Conservation (phyloP, 495 filamentous ascomycete species). For the Tuber melanosporum region DNA sequence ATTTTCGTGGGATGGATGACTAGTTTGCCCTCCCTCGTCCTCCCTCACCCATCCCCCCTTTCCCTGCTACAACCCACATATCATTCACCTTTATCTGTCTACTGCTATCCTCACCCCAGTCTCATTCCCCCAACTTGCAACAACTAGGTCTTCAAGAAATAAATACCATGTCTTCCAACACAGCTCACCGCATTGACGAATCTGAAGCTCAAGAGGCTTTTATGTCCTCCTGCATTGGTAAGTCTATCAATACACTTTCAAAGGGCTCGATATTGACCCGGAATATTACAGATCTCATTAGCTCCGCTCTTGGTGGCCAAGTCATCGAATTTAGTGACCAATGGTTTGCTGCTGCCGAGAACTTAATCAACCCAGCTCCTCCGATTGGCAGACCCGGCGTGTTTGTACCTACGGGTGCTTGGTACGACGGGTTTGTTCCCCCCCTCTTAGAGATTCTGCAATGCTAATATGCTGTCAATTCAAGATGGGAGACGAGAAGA, state of each 20-base stretch:
- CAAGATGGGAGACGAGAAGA: slow-evolving; percentile 73
- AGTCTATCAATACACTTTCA: not conserved
- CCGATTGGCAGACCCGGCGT: slow-evolving; percentile 72
- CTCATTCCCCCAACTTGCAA: not conserved
- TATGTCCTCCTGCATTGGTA: slow-evolving; percentile 62
- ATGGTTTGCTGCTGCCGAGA: slow-evolving; percentile 78
- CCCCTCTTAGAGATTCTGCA: slow-evolving; percentile 7
- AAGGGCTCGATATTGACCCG: not conserved
- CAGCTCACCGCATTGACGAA: slow-evolving; percentile 23
- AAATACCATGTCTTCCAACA: not conserved
- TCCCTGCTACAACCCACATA: not conserved
- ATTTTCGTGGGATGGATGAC: not conserved
- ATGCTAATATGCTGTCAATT: not conserved
- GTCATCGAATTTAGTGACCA: slow-evolving; percentile 76
- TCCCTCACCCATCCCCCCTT: not conserved
- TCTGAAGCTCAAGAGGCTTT: slow-evolving; percentile 65
- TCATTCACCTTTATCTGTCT: not conserved
- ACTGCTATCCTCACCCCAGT: not conserved
- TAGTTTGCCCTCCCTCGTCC: not conserved
- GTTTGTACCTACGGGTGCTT: slow-evolving; percentile 78
- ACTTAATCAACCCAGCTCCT: slow-evolving; percentile 67
- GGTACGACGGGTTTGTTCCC: slow-evolving; percentile 68
- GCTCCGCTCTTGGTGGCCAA: slow-evolving; percentile 62
- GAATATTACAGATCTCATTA: slow-evolving; percentile 62
- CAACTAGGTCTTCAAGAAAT: not conserved